Base-by-base conservation (phyloP, 2,329 filamentous ascomycete genomes). In the Stachybotrys echinatus region DNA sequence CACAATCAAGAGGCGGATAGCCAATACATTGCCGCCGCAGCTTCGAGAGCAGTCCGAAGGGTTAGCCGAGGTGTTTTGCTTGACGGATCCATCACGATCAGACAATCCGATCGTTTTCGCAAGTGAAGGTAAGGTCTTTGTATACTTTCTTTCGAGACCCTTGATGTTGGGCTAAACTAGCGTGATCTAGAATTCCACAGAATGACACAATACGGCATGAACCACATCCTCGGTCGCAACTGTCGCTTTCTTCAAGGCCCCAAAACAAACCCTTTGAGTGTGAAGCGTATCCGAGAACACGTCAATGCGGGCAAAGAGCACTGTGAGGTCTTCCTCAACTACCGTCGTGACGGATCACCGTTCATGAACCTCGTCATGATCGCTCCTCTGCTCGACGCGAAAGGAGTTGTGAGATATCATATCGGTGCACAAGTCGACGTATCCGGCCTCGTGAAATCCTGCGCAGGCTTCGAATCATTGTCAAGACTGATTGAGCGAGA, bases 61-160 rank as follows among this genome's bases (percentile, higher is more conserved):
- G 0, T 65, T 91, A 51, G 87, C 86, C 0, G 87, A 91, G 61
- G 86, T 89, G 0, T 91, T 90, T 57, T 91, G 87, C 61, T 65
- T 91, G 49, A 88, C 85, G 1, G 88, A 92, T 62, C 86, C 88
- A 8, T 87, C 84, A 2, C 73, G 86, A 50, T 73, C 77, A 2
- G 88, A 89, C 53, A 89, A 90, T 60, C 88, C 87, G 1, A 88
- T 91, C 52, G 81, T 90, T 2, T 89, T 90, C 65, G 85, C 85
- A 6, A 89, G 85, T 4, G 84, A 89, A 74, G 84, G 84, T 87
- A 61, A 54, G 64, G 59, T 12, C 3, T 37, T n/a, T n/a, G n/a
- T n/a, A n/a, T n/a, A n/a, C n/a, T n/a, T n/a, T n/a, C n/a, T n/a
- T n/a, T n/a, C n/a, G n/a, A n/a, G n/a, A n/a, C n/a, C n/a, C n/a